Conservation (phyloP, 192 early-diverging fungal species). For the Rhizoclosmatium sp. region DNA sequence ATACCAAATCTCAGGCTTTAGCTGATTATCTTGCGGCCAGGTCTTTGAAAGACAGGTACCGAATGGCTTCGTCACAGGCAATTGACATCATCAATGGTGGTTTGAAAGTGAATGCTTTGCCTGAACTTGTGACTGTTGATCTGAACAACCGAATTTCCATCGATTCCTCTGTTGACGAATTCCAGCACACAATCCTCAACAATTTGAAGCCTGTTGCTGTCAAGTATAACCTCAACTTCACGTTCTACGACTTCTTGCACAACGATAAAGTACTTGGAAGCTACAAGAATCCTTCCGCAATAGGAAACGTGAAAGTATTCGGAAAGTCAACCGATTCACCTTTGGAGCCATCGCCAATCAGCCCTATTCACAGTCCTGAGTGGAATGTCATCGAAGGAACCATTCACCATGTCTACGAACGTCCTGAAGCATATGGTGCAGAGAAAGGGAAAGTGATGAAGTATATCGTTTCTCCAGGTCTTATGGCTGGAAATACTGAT, state of each 20-base stretch:
- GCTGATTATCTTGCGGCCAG: conserved; percentile 6
- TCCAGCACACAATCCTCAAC: conserved; percentile 26
- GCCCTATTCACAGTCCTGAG: conserved; percentile 15
- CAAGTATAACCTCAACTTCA: conserved; percentile 19
- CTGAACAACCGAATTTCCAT: conserved; percentile 54
- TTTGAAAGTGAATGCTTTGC: conserved; percentile 58
- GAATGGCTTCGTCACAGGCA: conserved; percentile 55
- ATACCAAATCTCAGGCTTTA: conserved; percentile 8
- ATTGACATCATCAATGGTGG: conserved; percentile 58
- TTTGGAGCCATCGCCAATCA: conserved; percentile 46
- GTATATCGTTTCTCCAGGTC: conserved; percentile 43
- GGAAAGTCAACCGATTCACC: conserved; percentile 25
- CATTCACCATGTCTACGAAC: conserved; percentile 41
- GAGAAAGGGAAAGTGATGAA: conserved; percentile 4
- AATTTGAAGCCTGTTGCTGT: conserved; percentile 31
- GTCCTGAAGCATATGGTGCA: not conserved
- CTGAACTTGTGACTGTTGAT: conserved; percentile 37
- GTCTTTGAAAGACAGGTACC: conserved; percentile 33
- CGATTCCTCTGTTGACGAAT: conserved; percentile 17
- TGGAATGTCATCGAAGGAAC: conserved; percentile 50
- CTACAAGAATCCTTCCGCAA: not conserved
- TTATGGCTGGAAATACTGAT: conserved; percentile 56
- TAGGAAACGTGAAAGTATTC: conserved; percentile 6
- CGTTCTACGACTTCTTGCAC: conserved; percentile 11
- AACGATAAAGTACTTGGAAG: not conserved